phyloP scores from a whole-genome alignment of 2,329 filamentous ascomycete genomes.

The Sporothrix dimorphospora region DNA sequence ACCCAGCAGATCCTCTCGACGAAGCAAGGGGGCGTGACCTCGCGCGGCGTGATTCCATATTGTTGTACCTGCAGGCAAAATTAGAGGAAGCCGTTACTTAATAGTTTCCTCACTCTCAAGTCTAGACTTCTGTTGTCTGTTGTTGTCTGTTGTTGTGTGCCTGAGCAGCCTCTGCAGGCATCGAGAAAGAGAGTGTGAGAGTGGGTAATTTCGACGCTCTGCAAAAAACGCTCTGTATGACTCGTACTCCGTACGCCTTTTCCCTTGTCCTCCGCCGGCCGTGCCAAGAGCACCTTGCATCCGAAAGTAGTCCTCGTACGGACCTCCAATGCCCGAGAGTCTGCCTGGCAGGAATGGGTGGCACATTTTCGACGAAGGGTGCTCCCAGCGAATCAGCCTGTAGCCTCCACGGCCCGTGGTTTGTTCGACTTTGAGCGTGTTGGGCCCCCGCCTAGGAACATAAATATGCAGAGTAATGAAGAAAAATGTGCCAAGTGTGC shows the following conservation, averaged over 20 bases:
- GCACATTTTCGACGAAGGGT: background rate
- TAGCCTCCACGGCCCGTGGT: background rate
- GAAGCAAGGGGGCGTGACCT: slow-evolving; percentile 9
- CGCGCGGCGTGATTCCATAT: background rate
- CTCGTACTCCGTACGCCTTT: background rate
- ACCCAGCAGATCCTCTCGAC: background rate
- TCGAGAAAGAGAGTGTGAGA: background rate
- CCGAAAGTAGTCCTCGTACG: background rate
- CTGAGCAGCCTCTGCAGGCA: background rate
- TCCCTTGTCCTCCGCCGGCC: background rate
- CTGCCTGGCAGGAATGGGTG: background rate
- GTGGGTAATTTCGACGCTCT: background rate
- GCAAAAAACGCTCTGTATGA: background rate
- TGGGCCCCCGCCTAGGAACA: no score
- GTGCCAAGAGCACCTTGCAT: background rate
- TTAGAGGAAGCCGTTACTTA: background rate
- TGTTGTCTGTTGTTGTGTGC: background rate
- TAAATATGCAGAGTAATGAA: no score
- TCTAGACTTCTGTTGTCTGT: no score
- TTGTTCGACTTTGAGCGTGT: background rate
- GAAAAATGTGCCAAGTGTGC: background rate
- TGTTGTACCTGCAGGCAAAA: background rate
- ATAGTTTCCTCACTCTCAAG: background rate
- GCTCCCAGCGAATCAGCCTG: background rate
- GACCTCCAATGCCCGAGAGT: background rate